These are phyloP conservation scores for Trifolium pratense DNA, from an alignment of 306 rosid species.

Conservation along the genomic window DNA sequence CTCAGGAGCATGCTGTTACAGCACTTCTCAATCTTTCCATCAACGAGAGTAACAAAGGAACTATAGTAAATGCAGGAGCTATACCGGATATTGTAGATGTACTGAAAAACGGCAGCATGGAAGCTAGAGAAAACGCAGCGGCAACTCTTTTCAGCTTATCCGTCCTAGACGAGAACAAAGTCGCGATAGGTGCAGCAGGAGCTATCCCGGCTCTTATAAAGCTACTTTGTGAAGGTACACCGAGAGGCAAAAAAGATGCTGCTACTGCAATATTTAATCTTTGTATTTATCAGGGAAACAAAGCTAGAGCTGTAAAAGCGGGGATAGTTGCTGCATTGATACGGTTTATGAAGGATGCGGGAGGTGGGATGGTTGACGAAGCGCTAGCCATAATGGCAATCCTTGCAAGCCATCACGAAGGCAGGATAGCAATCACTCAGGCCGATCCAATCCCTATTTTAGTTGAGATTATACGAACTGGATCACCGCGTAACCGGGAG, in stretches of 20 bases:
- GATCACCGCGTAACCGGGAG: slow-evolving; percentile 95
- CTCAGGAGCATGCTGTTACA: slow-evolving; percentile 97
- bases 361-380: slow-evolving; percentile 98
- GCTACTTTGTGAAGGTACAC: slow-evolving; percentile 88
- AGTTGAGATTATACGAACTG: slow-evolving; percentile 83
- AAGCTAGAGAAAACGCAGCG: slow-evolving; percentile 98
- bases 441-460: slow-evolving; percentile 73
- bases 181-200: slow-evolving; percentile 95
- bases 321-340: slow-evolving; percentile 83
- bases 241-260: slow-evolving; percentile 98
- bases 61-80: slow-evolving; percentile 90
- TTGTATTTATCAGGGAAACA: slow-evolving; percentile 93
- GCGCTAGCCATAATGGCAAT: slow-evolving; percentile 93
- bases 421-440: slow-evolving; percentile 70
- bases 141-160: slow-evolving; percentile 97
- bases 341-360: slow-evolving; percentile 78
- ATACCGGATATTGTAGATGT: slow-evolving; percentile 95
- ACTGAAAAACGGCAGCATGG: slow-evolving; percentile 89
- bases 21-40: slow-evolving; percentile 96
- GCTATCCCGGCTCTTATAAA: slow-evolving; percentile 93
- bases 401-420: slow-evolving; percentile 89
- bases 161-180: slow-evolving; percentile 89
- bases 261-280: slow-evolving; percentile 96
- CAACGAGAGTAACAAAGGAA: slow-evolving; percentile 85
- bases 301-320: slow-evolving; percentile 93